Evolutionary conservation across 306 rosid species (phyloP).

Genomic region (Rosa persica): DNA sequence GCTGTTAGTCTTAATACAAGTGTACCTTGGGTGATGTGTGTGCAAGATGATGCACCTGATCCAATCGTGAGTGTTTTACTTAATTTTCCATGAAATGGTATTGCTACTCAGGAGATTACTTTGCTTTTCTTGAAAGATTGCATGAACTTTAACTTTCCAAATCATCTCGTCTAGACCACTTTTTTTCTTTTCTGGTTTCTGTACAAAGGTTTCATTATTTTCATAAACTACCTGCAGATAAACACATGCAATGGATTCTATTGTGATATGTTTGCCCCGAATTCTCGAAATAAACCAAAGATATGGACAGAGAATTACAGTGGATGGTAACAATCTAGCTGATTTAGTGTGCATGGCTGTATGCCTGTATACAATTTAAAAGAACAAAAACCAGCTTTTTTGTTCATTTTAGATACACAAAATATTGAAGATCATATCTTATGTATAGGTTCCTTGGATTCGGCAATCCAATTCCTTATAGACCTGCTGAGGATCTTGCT

Average conservation of each 20-base stretch:
- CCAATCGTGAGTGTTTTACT: slow-evolving; percentile 25
- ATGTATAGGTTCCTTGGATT: slow-evolving; percentile 20
- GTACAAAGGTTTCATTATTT: slow-evolving; percentile 1
- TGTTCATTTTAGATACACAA: neutral
- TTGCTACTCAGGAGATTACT: neutral
- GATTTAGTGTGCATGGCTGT: neutral
- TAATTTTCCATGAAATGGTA: neutral
- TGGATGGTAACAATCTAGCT: slow-evolving; percentile 23
- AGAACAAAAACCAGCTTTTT: neutral
- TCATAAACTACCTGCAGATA: slow-evolving; percentile 22
- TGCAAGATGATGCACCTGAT: slow-evolving; percentile 30
- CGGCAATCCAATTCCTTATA: slow-evolving; percentile 26
- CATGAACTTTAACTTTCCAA: neutral
- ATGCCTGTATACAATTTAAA: neutral
- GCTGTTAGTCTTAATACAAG: slow-evolving; percentile 22
- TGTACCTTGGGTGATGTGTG: slow-evolving; percentile 39
- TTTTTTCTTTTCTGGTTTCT: neutral
- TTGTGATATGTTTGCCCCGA: slow-evolving; percentile 24
- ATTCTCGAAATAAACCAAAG: slow-evolving; percentile 23
- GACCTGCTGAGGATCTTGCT: slow-evolving; percentile 33
- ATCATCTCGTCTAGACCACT: neutral
- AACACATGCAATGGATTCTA: slow-evolving; percentile 40
- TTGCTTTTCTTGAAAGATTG: neutral
- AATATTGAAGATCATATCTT: neutral
- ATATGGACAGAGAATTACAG: slow-evolving; percentile 36